Evolutionary conservation across 2,329 filamentous ascomycete species (phyloP).

Genomic region (Fusarium sambucinum): DNA sequence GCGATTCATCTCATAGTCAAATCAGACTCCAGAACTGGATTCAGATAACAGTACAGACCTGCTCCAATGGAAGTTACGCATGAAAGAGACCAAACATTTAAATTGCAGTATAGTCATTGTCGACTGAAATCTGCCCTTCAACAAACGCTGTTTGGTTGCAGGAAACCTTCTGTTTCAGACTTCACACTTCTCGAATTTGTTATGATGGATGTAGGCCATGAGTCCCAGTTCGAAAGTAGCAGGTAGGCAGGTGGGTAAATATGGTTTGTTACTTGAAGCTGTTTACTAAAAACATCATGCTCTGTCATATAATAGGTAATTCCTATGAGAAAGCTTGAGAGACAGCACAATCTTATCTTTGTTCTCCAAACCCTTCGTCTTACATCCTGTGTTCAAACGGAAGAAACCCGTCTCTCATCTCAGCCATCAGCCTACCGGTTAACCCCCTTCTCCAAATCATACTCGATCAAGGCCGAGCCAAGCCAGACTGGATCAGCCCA

Average conservation of each 20-base stretch:
- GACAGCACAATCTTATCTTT: not conserved
- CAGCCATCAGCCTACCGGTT: constrained; percentile 16
- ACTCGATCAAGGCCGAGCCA: constrained; percentile 11
- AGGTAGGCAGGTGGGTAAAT: no score
- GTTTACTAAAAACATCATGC: not conserved
- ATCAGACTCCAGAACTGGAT: not conserved
- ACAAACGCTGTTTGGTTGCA: not conserved
- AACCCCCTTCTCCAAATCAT: constrained; percentile 33
- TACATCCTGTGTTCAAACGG: constrained; percentile 4
- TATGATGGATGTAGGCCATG: not conserved
- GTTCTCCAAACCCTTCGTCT: not conserved
- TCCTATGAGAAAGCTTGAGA: not conserved
- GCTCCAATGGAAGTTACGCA: not conserved
- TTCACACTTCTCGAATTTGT: not conserved
- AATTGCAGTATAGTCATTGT: no score
- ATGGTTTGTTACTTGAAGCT: not conserved
- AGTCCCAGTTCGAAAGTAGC: not conserved
- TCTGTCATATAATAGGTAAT: not conserved
- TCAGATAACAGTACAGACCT: not conserved
- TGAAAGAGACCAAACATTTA: not conserved
- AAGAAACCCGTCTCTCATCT: constrained; percentile 1
- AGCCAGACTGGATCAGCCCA: constrained; percentile 13
- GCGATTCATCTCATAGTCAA: not conserved
- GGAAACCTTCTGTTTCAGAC: not conserved
- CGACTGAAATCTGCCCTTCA: no score